Evolutionary conservation across 768 basidiomycete genomes (phyloP), one percentile per base, ranked within the genome.

Genomic region (Hericium coralloides): DNA sequence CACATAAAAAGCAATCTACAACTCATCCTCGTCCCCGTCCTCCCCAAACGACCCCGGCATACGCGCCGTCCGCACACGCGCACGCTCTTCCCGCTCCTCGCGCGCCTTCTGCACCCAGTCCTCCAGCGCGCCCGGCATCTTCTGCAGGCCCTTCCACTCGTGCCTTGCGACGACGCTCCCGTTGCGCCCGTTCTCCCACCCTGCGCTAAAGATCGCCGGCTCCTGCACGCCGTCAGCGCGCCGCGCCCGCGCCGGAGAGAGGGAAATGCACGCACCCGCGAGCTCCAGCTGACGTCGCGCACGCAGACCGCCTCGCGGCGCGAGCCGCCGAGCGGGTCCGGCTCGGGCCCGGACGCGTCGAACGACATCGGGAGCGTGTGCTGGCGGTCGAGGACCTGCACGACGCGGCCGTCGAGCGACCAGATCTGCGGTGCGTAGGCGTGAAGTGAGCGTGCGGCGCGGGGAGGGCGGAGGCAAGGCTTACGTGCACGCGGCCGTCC

Each of bases 201-300:
- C 93, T 6, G 89, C 91, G 60, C 89, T 93, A 85, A 99, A 88
- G 49, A 99, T 67, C 20, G 88, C 84, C 39, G 95, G 94, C 76
- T 95, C 87, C 82, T 89, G 67, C 15, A 45, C 38, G 12, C 45
- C 38, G 20, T 22, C 60, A 59, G 37, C 15, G 26, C 26, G 26
- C 26, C 26, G 26, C 15, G 38, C 36, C 22, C 25, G 36, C 20
- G 4, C 22, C 18, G 23, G 48, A 18, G 60, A 49, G 41, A 37
- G 38, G 26, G 6, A 22, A 17, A 4, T 37, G 20, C 1, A 58
- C 68, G 38, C 68, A 87, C 88, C 76, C 82, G 81, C 36, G 89
- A 83, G 68, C 93, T 92, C 97, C 97, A 99, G 67, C 89, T 89
- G 59, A 98, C 93, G 66, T 98, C 95, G 45, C 95, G 84, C 3